These are phyloP conservation scores for Saksenaea oblongispora DNA, from an alignment of 371 early-diverging fungal genomes.

Conservation along the genomic window DNA sequence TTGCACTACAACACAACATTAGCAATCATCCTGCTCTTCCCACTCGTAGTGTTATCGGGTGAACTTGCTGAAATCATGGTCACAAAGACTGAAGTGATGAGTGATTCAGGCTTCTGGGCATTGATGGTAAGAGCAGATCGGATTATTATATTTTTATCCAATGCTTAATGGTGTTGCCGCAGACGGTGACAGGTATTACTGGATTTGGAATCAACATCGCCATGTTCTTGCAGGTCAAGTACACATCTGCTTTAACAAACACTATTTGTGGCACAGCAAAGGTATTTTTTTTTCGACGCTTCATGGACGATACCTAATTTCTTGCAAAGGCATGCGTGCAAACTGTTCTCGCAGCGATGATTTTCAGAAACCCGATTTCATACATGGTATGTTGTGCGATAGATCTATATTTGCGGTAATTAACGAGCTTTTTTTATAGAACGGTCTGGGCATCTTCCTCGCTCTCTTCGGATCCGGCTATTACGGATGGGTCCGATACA, in stretches of 20 bases:
- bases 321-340: constrained; percentile 58
- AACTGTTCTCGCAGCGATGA: constrained; percentile 67
- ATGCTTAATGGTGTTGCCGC: background rate
- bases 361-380: constrained; percentile 69
- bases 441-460: constrained; percentile 67
- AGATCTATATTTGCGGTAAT: background rate
- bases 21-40: constrained; percentile 62
- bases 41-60: constrained; percentile 63
- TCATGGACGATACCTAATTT: background rate
- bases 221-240: constrained; percentile 79
- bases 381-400: constrained; percentile 47
- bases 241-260: constrained; percentile 74
- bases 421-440: constrained; percentile 36
- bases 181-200: constrained; percentile 69
- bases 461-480: constrained; percentile 67
- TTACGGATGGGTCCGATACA: constrained; percentile 72
- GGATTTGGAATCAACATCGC: constrained; percentile 78
- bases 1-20: constrained; percentile 75
- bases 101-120: constrained; percentile 53
- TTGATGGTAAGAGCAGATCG: constrained; percentile 54
- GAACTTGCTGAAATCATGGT: constrained; percentile 59
- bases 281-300: background rate
- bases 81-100: constrained; percentile 27
- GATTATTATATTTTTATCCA: background rate
- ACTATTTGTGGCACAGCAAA: constrained; percentile 81